Percentiles rank a stretch among this genome's conserved stretches.
Evolutionary conservation across 2,329 filamentous ascomycete genomes (phyloP).

Genomic region (Epichloe typhina): DNA sequence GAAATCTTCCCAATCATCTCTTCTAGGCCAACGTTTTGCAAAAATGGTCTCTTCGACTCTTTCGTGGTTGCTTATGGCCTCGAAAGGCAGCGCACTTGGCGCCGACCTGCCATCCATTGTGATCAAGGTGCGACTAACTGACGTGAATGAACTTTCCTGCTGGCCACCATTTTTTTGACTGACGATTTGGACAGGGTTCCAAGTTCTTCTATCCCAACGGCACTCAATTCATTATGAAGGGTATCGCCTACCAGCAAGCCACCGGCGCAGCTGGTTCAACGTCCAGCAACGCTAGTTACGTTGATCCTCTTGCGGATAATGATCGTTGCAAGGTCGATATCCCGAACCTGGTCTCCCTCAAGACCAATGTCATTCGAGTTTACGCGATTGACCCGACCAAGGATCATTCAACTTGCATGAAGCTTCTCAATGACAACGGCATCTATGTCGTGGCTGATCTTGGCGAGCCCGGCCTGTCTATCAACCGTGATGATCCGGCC

Average conservation of each 20-base stretch:
- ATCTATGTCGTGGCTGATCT: slow-evolving; percentile 96
- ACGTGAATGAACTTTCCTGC: background rate
- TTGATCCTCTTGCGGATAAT: slow-evolving; percentile 68
- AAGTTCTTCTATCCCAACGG: slow-evolving; percentile 83
- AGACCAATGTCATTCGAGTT: slow-evolving; percentile 88
- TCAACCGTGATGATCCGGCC: slow-evolving; percentile 64
- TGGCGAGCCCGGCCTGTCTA: slow-evolving; percentile 66
- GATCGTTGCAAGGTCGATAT: slow-evolving; percentile 71
- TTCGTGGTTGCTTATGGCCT: slow-evolving; percentile 22
- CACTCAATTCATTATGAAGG: slow-evolving; percentile 64
- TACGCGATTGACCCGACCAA: slow-evolving; percentile 77
- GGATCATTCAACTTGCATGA: slow-evolving; percentile 79
- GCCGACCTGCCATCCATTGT: slow-evolving; percentile 44
- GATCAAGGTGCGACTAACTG: slow-evolving; percentile 47
- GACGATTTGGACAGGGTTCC: slow-evolving; percentile 38
- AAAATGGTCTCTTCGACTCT: slow-evolving; percentile 23
- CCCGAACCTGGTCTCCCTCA: slow-evolving; percentile 61
- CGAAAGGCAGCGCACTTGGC: slow-evolving; percentile 28
- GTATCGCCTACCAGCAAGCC: slow-evolving; percentile 90
- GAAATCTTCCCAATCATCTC: no score
- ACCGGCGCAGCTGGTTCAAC: slow-evolving; percentile 41
- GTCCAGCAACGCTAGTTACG: slow-evolving; percentile 43
- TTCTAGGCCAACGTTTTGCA: background rate
- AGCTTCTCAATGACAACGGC: slow-evolving; percentile 63
- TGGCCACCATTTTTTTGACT: background rate